These are phyloP conservation scores for Phyllosticta paracitricarpa DNA, from an alignment of 2,329 filamentous ascomycete genomes.

Conservation along the genomic window DNA sequence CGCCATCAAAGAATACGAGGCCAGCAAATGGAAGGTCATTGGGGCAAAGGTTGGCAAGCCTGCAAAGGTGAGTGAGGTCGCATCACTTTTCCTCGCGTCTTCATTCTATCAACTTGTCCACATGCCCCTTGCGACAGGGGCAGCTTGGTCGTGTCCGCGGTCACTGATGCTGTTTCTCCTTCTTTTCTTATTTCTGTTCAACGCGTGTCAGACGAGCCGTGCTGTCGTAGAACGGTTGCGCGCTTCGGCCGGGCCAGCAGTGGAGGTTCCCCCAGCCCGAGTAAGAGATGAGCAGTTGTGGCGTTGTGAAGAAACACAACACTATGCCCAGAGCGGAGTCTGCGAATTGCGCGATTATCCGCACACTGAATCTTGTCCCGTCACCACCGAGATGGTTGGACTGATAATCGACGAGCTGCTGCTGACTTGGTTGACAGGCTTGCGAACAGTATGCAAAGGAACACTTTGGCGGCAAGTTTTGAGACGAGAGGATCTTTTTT, in stretches of 20 bases:
- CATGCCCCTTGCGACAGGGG: not conserved
- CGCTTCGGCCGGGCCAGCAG: not conserved
- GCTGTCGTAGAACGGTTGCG: not conserved
- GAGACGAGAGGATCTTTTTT: not conserved
- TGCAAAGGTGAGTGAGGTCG: constrained; percentile 59
- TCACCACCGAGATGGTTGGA: not conserved
- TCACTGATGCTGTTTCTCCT: not conserved
- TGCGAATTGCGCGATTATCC: not conserved
- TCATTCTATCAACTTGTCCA: not conserved
- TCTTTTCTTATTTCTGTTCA: not conserved
- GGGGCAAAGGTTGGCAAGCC: constrained; percentile 96
- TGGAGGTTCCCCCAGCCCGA: not conserved
- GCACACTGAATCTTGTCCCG: not conserved
- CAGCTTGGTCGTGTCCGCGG: not conserved
- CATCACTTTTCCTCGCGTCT: not conserved
- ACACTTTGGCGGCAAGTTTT: constrained; percentile 55
- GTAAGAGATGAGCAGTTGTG: not conserved
- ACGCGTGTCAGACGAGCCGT: not conserved
- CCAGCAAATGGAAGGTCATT: constrained; percentile 97
- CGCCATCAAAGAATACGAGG: constrained; percentile 97
- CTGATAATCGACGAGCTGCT: not conserved
- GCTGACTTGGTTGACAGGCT: constrained; percentile 40
- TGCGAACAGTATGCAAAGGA: constrained; percentile 95
- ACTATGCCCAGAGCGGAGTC: not conserved
- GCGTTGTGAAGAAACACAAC: not conserved